Conservation (phyloP, 345 rosid genomes). For the Eucalyptus regnans region DNA sequence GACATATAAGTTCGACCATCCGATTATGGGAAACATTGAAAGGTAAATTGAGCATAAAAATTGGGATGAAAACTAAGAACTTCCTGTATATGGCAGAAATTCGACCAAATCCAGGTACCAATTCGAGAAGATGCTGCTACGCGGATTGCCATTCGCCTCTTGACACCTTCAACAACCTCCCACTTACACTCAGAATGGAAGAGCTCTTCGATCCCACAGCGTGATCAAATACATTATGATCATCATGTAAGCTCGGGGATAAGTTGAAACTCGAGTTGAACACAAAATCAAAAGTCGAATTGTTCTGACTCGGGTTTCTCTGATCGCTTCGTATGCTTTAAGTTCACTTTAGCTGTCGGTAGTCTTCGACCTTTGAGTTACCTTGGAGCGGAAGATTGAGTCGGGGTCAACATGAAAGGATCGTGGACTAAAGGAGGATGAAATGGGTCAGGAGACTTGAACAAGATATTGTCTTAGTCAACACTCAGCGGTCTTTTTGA, state of each 20-base stretch:
- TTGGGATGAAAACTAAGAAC: not conserved
- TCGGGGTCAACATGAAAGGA: not conserved
- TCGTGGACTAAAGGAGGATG: not conserved
- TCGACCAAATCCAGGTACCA: constrained; percentile 20
- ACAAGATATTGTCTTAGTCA: not conserved
- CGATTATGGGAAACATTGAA: not conserved
- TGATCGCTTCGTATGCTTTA: not conserved
- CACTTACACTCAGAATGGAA: not conserved
- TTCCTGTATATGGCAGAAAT: constrained; percentile 5
- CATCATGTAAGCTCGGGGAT: constrained; percentile 5
- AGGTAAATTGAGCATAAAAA: not conserved
- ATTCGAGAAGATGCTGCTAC: constrained; percentile 6
- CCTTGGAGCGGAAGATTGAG: constrained; percentile 4
- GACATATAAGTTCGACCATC: not conserved
- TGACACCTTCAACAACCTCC: not conserved
- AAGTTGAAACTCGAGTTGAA: not conserved
- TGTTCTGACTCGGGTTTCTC: not conserved
- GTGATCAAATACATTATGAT: constrained; percentile 3
- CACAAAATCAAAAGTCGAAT: not conserved
- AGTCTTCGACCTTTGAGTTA: not conserved
- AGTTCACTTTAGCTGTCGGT: constrained; percentile 3
- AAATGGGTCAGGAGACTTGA: not conserved
- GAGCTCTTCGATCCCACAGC: not conserved
- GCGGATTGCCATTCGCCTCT: not conserved
- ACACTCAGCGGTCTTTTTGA: not conserved